These are phyloP conservation scores for Hemileccinum impolitum DNA, from an alignment of 768 basidiomycete genomes.

Conservation along the genomic window DNA sequence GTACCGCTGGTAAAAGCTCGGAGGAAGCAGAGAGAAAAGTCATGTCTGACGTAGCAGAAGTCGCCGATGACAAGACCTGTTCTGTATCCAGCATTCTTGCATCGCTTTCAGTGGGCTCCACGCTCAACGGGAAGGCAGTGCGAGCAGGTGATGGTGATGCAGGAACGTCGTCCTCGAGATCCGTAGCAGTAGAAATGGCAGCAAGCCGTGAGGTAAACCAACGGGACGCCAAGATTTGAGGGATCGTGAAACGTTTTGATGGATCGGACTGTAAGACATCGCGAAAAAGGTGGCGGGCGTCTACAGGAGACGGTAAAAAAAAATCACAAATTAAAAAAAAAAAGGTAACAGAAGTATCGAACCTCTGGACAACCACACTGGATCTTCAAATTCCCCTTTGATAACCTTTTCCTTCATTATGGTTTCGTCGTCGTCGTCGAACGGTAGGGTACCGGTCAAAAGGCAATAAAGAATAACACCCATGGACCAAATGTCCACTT, in stretches of 20 bases:
- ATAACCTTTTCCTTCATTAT: slow-evolving; percentile 84
- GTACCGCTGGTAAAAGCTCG: slow-evolving; percentile 46
- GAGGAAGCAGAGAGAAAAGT: slow-evolving; percentile 56
- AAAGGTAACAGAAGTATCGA: slow-evolving; percentile 17
- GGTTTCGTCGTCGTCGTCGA: slow-evolving; percentile 84
- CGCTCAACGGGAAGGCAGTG: slow-evolving; percentile 27
- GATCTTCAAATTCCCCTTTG: slow-evolving; percentile 84
- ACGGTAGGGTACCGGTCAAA: slow-evolving; percentile 85
- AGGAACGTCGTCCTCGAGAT: slow-evolving; percentile 19
- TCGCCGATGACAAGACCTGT: slow-evolving; percentile 45
- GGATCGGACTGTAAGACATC: slow-evolving; percentile 77
- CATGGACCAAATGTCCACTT: slow-evolving; percentile 95
- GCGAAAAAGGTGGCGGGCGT: slow-evolving; percentile 80
- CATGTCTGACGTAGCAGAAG: slow-evolving; percentile 35
- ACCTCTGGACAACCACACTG: slow-evolving; percentile 89
- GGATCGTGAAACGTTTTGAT: slow-evolving; percentile 69
- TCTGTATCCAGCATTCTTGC: slow-evolving; percentile 21
- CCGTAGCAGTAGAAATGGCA: slow-evolving; percentile 1
- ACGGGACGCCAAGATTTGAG: slow-evolving; percentile 78
- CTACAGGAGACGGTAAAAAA: slow-evolving; percentile 39
- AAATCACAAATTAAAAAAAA: not conserved
- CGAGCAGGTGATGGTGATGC: slow-evolving; percentile 33
- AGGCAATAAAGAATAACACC: slow-evolving; percentile 90
- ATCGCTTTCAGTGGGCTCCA: slow-evolving; percentile 14
- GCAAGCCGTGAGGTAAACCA: slow-evolving; percentile 65